Evolutionary conservation across 1,284 basidiomycete genomes (phyloP).

Genomic region (Tetrapyrgos nigripes): DNA sequence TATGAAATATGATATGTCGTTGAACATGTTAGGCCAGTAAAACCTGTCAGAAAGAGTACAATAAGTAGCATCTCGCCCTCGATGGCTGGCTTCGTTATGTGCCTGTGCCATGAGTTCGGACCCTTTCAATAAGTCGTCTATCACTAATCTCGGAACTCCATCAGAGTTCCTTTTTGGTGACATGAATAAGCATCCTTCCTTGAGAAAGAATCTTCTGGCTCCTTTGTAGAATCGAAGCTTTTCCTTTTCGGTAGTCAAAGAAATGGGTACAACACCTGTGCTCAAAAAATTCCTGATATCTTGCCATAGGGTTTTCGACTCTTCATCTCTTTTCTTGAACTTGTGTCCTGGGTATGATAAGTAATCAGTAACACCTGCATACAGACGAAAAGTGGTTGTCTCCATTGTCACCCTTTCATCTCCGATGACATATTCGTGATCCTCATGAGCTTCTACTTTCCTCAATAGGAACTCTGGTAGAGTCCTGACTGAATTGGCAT

Average conservation of each 20-base stretch:
- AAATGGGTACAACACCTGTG: too few relatives aligned
- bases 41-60: conserved; percentile 26
- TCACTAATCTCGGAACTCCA: conserved; percentile 20
- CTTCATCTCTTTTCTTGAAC: too few relatives aligned
- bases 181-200: conserved; percentile 21
- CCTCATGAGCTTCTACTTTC: background rate
- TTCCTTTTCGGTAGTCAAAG: conserved; percentile 3
- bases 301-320: too few relatives aligned
- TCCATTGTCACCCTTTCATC: background rate
- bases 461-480: background rate
- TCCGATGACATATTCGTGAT: background rate
- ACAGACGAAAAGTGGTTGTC: too few relatives aligned
- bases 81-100: conserved; percentile 32
- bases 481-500: too few relatives aligned
- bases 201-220: conserved; percentile 21
- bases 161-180: conserved; percentile 11
- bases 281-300: too few relatives aligned
- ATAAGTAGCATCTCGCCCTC: conserved; percentile 34
- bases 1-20: conserved; percentile 35
- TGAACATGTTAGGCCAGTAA: conserved; percentile 39
- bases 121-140: conserved; percentile 17
- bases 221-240: conserved; percentile 18
- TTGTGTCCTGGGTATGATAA: too few relatives aligned
- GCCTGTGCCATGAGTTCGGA: conserved; percentile 22
- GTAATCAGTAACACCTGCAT: too few relatives aligned